Evolutionary conservation across 306 rosid genomes (phyloP).

Genomic region (Citrullus mucosospermus): DNA sequence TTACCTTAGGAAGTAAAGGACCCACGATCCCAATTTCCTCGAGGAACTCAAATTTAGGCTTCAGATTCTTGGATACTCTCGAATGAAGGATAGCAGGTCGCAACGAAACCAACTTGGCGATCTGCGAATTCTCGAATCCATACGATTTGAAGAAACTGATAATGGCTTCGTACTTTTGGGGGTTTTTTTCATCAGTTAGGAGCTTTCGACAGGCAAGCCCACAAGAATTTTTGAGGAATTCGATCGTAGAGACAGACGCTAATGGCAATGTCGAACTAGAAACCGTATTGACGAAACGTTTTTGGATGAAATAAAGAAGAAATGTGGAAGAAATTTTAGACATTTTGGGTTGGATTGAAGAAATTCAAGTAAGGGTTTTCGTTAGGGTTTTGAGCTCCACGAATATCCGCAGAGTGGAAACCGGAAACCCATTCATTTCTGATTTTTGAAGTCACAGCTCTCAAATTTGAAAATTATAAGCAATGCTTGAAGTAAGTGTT

Average conservation of each 20-base stretch:
- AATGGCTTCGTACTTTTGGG: neutral
- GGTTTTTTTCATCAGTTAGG: neutral
- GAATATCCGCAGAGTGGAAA: neutral
- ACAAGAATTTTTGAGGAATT: slow-evolving; percentile 1
- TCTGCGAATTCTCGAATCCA: slow-evolving; percentile 4
- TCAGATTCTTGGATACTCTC: neutral
- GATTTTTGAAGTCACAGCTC: neutral
- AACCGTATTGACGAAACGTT: neutral
- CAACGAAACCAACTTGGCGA: slow-evolving; percentile 1
- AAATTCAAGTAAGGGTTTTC: neutral
- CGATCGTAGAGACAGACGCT: neutral
- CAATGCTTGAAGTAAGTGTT: too few species aligned
- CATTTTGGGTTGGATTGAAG: neutral
- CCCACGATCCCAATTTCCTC: neutral
- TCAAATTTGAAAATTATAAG: neutral
- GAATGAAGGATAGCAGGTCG: neutral
- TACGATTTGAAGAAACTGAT: neutral
- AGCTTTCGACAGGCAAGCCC: neutral
- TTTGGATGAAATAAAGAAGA: neutral
- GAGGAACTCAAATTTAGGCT: slow-evolving; percentile 3
- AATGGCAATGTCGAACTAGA: neutral
- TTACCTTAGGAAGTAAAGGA: neutral
- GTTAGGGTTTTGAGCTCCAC: neutral
- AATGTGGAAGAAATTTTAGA: neutral
- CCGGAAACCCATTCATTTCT: neutral